phyloP scores from a whole-genome alignment of 192 early-diverging fungal species.

The Piromyces finnis region DNA sequence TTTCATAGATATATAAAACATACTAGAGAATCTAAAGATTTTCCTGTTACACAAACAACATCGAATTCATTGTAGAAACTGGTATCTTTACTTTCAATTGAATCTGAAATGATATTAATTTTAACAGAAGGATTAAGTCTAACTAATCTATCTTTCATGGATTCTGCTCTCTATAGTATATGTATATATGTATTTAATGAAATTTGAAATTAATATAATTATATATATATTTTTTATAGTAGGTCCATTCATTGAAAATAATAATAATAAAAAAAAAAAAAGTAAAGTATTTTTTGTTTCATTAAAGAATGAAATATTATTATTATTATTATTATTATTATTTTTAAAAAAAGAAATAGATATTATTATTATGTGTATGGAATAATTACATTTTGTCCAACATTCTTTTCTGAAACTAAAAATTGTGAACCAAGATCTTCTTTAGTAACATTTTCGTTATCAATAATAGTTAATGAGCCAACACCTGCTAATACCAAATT shows the following conservation, averaged over 20 bases:
- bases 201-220: too few relatives aligned
- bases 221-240: too few relatives aligned
- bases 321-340: too few relatives aligned
- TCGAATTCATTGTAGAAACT: neutral
- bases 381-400: constrained; percentile 50
- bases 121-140: neutral
- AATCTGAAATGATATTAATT: neutral
- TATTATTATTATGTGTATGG: too few relatives aligned
- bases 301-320: too few relatives aligned
- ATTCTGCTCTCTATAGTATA: constrained; percentile 45
- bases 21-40: neutral
- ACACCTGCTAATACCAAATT: constrained; percentile 84
- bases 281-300: too few relatives aligned
- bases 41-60: neutral
- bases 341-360: too few relatives aligned
- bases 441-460: constrained; percentile 26
- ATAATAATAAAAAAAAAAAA: too few relatives aligned
- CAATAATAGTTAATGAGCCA: constrained; percentile 52
- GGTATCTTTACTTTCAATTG: neutral
- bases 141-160: constrained; percentile 3
- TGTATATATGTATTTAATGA: too few relatives aligned
- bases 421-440: constrained; percentile 64
- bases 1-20: neutral
- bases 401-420: constrained; percentile 32
- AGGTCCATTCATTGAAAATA: too few relatives aligned